Evolutionary conservation across 2,329 filamentous ascomycete species (phyloP).

Genomic region (Colletotrichum kahawae): DNA sequence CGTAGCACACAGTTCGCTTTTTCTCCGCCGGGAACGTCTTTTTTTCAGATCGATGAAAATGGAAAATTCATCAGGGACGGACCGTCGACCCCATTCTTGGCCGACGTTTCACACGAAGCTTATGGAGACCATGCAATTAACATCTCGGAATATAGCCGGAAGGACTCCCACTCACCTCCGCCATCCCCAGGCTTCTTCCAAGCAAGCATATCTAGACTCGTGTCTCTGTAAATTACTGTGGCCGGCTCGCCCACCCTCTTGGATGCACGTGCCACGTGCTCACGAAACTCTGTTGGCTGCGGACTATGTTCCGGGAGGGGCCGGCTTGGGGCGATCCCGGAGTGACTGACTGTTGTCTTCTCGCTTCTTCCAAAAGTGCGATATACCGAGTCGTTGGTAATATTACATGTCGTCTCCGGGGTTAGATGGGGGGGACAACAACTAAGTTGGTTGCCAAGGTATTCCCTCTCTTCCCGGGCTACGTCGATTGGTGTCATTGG

Average conservation of each 20-base stretch:
- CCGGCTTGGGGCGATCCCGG: constrained; percentile 2
- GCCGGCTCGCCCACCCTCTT: not conserved
- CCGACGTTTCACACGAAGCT: not conserved
- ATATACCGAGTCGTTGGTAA: not conserved
- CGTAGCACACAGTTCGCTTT: not conserved
- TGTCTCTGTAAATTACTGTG: not conserved
- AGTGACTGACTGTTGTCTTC: not conserved
- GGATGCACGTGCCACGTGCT: constrained; percentile 7
- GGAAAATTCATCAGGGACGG: not conserved
- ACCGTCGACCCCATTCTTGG: not conserved
- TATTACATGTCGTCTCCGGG: not conserved
- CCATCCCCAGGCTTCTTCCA: not conserved
- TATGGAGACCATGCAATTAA: not conserved
- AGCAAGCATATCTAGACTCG: not conserved
- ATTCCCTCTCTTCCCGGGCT: not conserved
- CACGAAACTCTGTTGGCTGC: not conserved
- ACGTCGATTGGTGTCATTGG: not conserved
- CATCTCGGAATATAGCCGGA: not conserved
- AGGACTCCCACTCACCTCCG: not conserved
- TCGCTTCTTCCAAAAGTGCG: not conserved
- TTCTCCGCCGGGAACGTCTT: not conserved
- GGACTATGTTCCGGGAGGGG: not conserved
- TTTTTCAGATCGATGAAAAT: not conserved
- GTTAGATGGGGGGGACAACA: not conserved
- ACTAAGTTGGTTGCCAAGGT: not conserved